Base-by-base conservation (phyloP, 768 basidiomycete genomes). In the Tricholoma hemisulphureum region DNA sequence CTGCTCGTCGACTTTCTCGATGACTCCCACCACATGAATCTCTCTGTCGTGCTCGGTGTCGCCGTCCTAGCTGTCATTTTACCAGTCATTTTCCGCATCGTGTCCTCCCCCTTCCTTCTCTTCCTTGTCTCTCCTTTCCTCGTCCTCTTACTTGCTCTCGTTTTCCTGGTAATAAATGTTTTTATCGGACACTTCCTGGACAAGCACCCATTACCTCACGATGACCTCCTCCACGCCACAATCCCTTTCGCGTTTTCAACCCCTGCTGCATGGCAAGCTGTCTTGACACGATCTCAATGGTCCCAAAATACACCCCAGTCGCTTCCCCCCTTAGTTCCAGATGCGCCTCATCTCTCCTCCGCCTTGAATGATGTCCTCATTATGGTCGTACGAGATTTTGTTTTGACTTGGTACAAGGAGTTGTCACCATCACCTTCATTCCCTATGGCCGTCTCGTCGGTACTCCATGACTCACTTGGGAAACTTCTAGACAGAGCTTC, bases 251-350 rank as follows among this genome's bases (percentile, higher is more conserved):
- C 84, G 2, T 96, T 97, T 76, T 92, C 93, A 4, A 93, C 93
- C 2, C 92, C 93, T 23, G 93, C 95, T 56, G 95, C 94, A 29
- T 97, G 95, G 95, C 91, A 95, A 66, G 93, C 88, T 0, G 89
- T 93, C 48, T 78, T 91, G 51, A 93, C 84, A 45, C 85, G 94
- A 29, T 91, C 91, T n/a, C 86, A 89, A 70, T 96, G 94, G 95
- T 91, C 91, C 3, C 84, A 88, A 62, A 83, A 79, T 57, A 75
- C 85, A 3, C 84, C 88, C 0, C 85, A 86, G 65, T 76, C 83
- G n/a, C 77, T 89, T 18, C 80, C 88, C 1, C 83, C 87, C 7
- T 72, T 95, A 18, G 80, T 81, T 63, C 86, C 88, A 26, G 77
- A 83, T 23, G 83, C 83, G 35, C 83, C 84, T 11, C 75, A 83